phyloP scores from a whole-genome alignment of 2,329 filamentous ascomycete species.

The Xylariaceae sp. region DNA sequence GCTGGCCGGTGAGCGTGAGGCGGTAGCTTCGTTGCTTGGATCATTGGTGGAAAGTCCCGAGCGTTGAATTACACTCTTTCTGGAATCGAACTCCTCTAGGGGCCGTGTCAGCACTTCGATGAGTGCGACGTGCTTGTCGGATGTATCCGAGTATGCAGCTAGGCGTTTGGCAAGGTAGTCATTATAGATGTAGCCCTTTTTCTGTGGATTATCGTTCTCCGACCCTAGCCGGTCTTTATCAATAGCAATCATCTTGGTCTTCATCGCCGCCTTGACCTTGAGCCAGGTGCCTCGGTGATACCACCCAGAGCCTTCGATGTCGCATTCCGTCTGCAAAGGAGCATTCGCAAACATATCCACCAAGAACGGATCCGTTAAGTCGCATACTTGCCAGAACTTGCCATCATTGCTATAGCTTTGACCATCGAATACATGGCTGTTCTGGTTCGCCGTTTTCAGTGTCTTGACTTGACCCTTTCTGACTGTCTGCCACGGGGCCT shows the following conservation, averaged over 20 bases:
- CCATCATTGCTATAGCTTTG: slow-evolving; percentile 70
- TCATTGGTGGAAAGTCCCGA: not conserved
- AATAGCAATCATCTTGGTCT: slow-evolving; percentile 72
- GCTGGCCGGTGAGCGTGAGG: not conserved
- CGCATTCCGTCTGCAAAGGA: slow-evolving; percentile 54
- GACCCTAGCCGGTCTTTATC: slow-evolving; percentile 50
- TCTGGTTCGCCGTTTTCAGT: slow-evolving; percentile 33
- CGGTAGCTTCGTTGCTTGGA: not conserved
- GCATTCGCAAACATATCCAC: slow-evolving; percentile 60
- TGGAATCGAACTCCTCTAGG: slow-evolving; percentile 20
- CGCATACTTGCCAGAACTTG: slow-evolving; percentile 91
- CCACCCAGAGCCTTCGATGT: slow-evolving; percentile 69
- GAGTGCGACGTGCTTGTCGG: slow-evolving; percentile 17
- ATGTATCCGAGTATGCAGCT: slow-evolving; percentile 22
- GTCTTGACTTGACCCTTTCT: slow-evolving; percentile 38
- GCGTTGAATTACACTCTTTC: slow-evolving; percentile 1
- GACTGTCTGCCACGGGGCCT: slow-evolving; percentile 46
- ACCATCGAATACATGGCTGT: slow-evolving; percentile 79
- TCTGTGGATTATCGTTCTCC: slow-evolving; percentile 34
- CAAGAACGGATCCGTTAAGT: slow-evolving; percentile 79
- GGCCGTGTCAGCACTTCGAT: slow-evolving; percentile 26
- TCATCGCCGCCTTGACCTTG: slow-evolving; percentile 84
- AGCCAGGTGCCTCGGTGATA: slow-evolving; percentile 76
- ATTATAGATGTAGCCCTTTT: slow-evolving; percentile 34
- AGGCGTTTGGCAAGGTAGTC: slow-evolving; percentile 33